These are phyloP conservation scores for Trichothecium sympodiale DNA, from an alignment of 2,329 filamentous ascomycete genomes.

Conservation along the genomic window DNA sequence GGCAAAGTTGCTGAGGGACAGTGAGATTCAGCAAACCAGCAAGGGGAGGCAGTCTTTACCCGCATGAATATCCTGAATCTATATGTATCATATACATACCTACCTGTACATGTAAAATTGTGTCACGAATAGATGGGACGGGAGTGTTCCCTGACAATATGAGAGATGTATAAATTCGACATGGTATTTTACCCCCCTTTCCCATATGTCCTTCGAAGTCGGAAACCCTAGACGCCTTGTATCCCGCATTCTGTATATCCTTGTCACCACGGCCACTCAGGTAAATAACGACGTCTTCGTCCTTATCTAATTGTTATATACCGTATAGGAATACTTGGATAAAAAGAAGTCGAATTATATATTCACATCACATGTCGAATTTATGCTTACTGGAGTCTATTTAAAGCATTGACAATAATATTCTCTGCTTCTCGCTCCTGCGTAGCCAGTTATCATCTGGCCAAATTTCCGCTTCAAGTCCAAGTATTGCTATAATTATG, in stretches of 20 bases:
- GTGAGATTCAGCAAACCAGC: slow-evolving; percentile 16
- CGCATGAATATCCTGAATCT: not conserved
- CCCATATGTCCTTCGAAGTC: no score
- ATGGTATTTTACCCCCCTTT: not conserved
- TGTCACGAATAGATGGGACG: not conserved
- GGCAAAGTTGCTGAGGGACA: slow-evolving; percentile 16
- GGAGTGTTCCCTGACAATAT: slow-evolving; percentile 1
- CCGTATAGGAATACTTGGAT: no score
- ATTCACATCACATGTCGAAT: no score
- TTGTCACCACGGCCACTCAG: slow-evolving; percentile 91
- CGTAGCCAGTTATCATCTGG: no score
- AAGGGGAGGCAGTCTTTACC: no score
- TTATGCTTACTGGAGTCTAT: no score
- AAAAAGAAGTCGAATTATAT: no score
- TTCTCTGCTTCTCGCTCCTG: no score
- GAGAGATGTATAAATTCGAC: not conserved
- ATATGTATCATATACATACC: slow-evolving; percentile 8
- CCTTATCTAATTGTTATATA: slow-evolving; percentile 86
- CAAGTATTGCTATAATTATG: no score
- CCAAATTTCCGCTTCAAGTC: no score
- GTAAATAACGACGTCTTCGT: slow-evolving; percentile 86
- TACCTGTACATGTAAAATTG: no score
- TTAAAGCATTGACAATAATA: no score
- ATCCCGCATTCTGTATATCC: slow-evolving; percentile 68
- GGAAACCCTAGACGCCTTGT: not conserved